Evolutionary conservation across 1,284 basidiomycete species (phyloP).

Genomic region (Phenoliferia sp.): DNA sequence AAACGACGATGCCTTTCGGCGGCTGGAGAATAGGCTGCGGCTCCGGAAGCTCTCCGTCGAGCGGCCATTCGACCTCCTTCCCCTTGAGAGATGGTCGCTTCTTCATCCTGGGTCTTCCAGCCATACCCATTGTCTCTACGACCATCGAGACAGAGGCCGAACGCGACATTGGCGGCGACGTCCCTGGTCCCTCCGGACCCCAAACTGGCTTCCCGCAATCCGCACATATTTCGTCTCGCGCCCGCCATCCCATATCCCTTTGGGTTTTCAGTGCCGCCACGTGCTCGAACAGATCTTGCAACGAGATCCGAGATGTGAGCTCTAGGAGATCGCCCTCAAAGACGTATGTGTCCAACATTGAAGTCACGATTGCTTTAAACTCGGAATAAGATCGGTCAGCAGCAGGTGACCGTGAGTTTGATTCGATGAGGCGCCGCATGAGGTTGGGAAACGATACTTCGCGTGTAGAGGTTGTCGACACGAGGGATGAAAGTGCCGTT

Average conservation of each 20-base stretch:
- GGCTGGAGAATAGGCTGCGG: conserved; percentile 4
- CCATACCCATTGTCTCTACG: conserved; percentile 27
- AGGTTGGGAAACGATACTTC: conserved; percentile 82
- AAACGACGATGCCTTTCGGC: conserved; percentile 22
- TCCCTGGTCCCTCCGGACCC: conserved; percentile 17
- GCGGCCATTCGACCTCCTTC: conserved; percentile 37
- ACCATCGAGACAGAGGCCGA: conserved; percentile 26
- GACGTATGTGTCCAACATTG: conserved; percentile 91
- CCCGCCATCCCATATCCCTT: conserved; percentile 29
- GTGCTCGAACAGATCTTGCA: conserved; percentile 73
- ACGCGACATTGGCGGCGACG: conserved; percentile 26
- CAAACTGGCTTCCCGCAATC: conserved; percentile 24
- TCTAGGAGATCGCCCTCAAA: conserved; percentile 85
- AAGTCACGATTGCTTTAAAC: conserved; percentile 80
- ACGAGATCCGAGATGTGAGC: conserved; percentile 77
- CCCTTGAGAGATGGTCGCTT: conserved; percentile 37
- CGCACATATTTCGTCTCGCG: conserved; percentile 15
- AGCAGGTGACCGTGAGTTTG: conserved; percentile 34
- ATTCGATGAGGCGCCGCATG: conserved; percentile 80
- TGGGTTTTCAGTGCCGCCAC: conserved; percentile 49
- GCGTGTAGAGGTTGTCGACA: conserved; percentile 75
- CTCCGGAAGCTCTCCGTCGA: neutral
- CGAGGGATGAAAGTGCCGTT: conserved; percentile 74
- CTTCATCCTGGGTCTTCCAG: conserved; percentile 26
- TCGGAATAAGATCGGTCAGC: conserved; percentile 64